A percentile compares a stretch with the other conserved stretches of the same genome.
These are phyloP conservation scores for Primulina eburnea DNA, from an alignment of 257 asterid genomes.

Conservation along the genomic window DNA sequence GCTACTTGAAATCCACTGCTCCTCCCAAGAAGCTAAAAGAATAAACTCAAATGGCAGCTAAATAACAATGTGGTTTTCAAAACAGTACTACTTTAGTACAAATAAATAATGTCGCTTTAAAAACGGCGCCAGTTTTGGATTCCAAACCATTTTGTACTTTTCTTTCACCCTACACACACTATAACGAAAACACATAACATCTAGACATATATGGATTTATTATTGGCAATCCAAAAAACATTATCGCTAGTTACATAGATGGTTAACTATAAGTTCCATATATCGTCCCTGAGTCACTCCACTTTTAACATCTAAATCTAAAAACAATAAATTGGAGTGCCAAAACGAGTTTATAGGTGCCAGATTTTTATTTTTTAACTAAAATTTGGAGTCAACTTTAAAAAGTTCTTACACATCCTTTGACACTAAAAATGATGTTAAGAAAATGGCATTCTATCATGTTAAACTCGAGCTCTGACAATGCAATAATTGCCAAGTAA, in stretches of 20 bases:
- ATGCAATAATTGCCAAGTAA: background rate
- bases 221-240: background rate
- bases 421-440: background rate
- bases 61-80: background rate
- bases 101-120: background rate
- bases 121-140: background rate
- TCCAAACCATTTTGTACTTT: slow-evolving; percentile 5
- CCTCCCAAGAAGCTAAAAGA: slow-evolving; percentile 91
- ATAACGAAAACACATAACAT: background rate
- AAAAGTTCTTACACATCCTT: background rate
- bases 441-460: background rate
- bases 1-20: slow-evolving; percentile 99
- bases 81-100: background rate
- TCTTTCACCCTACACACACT: background rate
- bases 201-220: too few species aligned
- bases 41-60: slow-evolving; percentile 19
- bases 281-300: background rate
- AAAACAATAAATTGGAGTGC: background rate
- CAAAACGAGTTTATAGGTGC: background rate
- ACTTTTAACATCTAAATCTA: background rate
- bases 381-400: background rate
- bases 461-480: too few species aligned
- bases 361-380: background rate
- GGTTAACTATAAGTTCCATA: background rate
- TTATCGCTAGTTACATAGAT: too few species aligned